Conservation (phyloP, 108 stramenopile genomes). For the Nannochloropsis oceanica region DNA sequence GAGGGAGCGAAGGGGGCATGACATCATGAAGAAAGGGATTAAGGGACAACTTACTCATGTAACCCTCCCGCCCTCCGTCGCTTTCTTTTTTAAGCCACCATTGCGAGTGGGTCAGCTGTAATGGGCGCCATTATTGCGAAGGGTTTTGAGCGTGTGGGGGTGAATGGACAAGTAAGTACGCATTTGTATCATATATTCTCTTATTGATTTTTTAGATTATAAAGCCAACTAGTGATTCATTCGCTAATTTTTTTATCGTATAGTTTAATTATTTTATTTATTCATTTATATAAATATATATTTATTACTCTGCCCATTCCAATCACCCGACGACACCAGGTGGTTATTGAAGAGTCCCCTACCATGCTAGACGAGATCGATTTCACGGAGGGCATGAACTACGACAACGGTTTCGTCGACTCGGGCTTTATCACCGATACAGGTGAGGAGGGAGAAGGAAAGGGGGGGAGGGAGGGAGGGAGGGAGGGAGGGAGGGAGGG, state of each 20-base stretch:
- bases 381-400: constrained; percentile 91
- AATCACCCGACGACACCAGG: constrained; percentile 27
- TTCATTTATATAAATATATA: no score
- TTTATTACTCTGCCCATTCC: no score
- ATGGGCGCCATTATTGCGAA: constrained; percentile 91
- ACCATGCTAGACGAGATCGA: constrained; percentile 85
- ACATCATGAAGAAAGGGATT: neutral
- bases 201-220: no score
- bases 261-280: no score
- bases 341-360: constrained; percentile 91
- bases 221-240: no score
- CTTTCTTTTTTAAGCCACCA: neutral
- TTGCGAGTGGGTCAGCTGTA: constrained; percentile 15
- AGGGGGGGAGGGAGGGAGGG: neutral
- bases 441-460: neutral
- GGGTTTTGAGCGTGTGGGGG: constrained; percentile 84
- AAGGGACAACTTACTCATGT: no score
- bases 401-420: constrained; percentile 85
- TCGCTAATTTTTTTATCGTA: no score
- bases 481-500: neutral
- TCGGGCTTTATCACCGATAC: constrained; percentile 85
- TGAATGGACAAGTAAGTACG: constrained; percentile 48
- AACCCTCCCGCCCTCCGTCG: neutral
- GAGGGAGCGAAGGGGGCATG: neutral
- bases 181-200: no score